phyloP scores from a whole-genome alignment of 441 rosid species.

The Hypseocharis bilobata region DNA sequence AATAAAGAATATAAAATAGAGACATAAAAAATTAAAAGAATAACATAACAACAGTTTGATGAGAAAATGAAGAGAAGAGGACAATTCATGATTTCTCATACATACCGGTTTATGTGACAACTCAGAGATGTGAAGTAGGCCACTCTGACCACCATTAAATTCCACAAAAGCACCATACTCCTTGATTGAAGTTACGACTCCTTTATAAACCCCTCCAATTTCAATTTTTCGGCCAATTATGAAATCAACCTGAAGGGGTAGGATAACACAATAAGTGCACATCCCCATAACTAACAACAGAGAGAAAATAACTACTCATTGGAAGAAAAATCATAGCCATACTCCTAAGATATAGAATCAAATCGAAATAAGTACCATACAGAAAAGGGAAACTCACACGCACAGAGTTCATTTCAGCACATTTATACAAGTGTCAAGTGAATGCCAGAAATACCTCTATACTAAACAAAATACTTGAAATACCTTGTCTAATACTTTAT shows the following conservation, averaged over 20 bases:
- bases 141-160: constrained; percentile 93
- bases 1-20: background rate
- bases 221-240: constrained; percentile 76
- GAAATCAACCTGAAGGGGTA: constrained; percentile 57
- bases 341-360: no score
- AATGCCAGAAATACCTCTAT: no score
- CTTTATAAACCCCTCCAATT: constrained; percentile 80
- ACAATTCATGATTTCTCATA: background rate
- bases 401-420: no score
- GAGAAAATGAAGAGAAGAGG: background rate
- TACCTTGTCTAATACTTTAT: constrained; percentile 79
- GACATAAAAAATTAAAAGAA: background rate
- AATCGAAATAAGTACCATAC: no score
- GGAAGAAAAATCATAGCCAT: constrained; percentile 1
- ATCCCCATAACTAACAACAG: constrained; percentile 1
- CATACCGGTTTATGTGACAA: constrained; percentile 82
- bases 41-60: background rate
- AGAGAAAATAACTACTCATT: background rate
- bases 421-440: no score
- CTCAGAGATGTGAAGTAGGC: constrained; percentile 86
- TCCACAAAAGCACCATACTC: constrained; percentile 97
- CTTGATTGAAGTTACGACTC: constrained; percentile 75
- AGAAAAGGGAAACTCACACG: no score
- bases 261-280: constrained; percentile 11
- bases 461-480: constrained; percentile 5